Evolutionary conservation across 768 basidiomycete genomes (phyloP).

Genomic region (Trametes meyenii): DNA sequence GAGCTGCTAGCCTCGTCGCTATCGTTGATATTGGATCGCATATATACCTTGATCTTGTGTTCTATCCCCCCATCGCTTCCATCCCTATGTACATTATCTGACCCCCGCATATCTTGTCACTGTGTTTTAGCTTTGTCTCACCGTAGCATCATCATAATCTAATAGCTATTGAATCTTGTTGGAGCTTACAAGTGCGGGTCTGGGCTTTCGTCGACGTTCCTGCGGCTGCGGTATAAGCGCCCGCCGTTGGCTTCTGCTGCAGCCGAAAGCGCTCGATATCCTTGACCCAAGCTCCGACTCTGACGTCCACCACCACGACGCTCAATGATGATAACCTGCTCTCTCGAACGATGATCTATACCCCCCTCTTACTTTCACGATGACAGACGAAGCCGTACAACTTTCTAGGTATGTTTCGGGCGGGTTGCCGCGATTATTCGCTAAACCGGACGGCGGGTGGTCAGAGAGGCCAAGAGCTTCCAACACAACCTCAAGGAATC

Average conservation of each 20-base stretch:
- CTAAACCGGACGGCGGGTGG: constrained; percentile 1
- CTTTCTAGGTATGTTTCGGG: constrained; percentile 39
- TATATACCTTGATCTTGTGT: background rate
- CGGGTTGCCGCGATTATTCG: constrained; percentile 10
- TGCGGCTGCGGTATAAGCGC: background rate
- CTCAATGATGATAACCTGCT: constrained; percentile 41
- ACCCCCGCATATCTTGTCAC: background rate
- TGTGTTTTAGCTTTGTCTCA: background rate
- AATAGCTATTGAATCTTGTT: background rate
- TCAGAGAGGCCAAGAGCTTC: constrained; percentile 78
- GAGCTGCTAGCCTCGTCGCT: too few species aligned
- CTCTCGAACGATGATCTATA: constrained; percentile 10
- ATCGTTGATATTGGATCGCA: background rate
- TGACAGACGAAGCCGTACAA: constrained; percentile 45
- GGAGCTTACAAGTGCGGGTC: too few species aligned
- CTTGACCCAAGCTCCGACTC: constrained; percentile 83
- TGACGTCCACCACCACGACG: constrained; percentile 58
- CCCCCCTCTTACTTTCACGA: constrained; percentile 18
- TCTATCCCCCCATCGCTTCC: background rate
- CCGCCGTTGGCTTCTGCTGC: background rate
- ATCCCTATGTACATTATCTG: background rate
- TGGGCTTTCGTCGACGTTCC: too few species aligned
- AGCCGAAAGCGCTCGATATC: constrained; percentile 52
- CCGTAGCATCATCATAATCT: background rate
- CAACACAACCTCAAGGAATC: constrained; percentile 76